Base-by-base conservation (phyloP, 345 rosid genomes). In the Gossypium longicalyx region DNA sequence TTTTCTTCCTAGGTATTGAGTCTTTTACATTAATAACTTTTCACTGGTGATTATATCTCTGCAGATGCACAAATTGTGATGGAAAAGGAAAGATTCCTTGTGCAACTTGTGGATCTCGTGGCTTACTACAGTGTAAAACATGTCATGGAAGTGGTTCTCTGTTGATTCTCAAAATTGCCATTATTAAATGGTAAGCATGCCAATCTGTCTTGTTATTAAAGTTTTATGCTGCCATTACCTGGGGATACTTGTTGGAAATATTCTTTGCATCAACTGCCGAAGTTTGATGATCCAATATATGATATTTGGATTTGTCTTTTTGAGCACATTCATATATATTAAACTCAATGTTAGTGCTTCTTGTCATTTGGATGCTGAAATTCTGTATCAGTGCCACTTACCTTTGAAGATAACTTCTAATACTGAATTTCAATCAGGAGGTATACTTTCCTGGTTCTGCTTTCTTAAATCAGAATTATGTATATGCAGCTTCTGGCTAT, bases 1-100 rank as follows among this genome's bases (percentile, higher is more conserved):
- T 71, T 43, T 38, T 20, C 43, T 44, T 34, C 45, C 27, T 17
- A 17, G 23, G 17, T 47, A 19, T 34, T 49, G 70, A 19, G 52
- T 10, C 13, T 63, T 48, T 64, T 43, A 41, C 27, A 44, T n/a
- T 16, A 25, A n/a, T 66, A 34, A 34, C 47, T 65, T 68, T 27
- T 12, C 51, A 51, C 20, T 53, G 17, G 41, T 34, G 41, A 34
- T 41, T 49, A 25, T 75, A 25, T 75, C 69, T 70, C 70, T 73
- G 62, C 83, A 93, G 96, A 78, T 95, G 99, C 74, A 25, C 52
- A 56, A 81, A 77, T 19, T 95, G 99, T 79, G 76, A 76, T 41
- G 98, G 99, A 25, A 88, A 93, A 79, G 97, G 99, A 76, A 89
- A 86, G 85, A 80, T 91, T 80, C 92, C 92, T 17, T 93, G 99